Evolutionary conservation across 768 basidiomycete genomes (phyloP), one percentile per base, ranked within the genome.

Genomic region (Mycena polygramma): DNA sequence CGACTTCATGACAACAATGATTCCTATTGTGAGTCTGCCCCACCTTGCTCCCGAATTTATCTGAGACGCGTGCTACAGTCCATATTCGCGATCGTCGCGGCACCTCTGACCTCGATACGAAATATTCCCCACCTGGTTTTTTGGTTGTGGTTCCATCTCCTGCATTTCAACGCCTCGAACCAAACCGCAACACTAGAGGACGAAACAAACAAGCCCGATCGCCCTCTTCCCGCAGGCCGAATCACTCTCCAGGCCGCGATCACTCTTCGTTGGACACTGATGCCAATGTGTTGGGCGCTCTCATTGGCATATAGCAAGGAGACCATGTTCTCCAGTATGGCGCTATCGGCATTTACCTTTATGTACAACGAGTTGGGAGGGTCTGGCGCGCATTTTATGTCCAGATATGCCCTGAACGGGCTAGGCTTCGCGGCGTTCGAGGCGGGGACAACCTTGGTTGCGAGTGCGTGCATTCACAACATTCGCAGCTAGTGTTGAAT

Each of bases 121-220:
- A 68, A 68, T 20, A 17, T 76, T 17, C 70, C 69, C 7, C 76
- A 79, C 17, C 73, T 81, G 7, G 51, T 82, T 1, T 61, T 78
- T 13, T 84, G 83, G 83, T 68, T 83, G n/a, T 84, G 78, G 80
- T 57, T 81, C 24, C 84, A 85, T 51, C 75, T 82, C 19, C 75
- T 85, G 5, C 79, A 81, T 43, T 83, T 80, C 66, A 69, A 81
- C 66, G 74, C 84, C 39, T 79, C 83, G 1, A 84, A 84, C 60
- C 83, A 84, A 53, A 73, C 71, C 7, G 66, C 71, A 9, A 64
- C 71, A 22, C 57, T 72, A 1, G 83, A 83, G 63, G 83, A 83
- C 64, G 70, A 72, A 8, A 46, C 70, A 4, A 83, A 83, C 71
- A 82, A 82, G 65, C 74, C 80, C 19, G 77, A 77, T 64, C 73